Percentiles rank a stretch among this genome's conserved stretches.
Evolutionary conservation across 202 grass and related monocot species (phyloP).

Genomic region (Dendrocalamus latiflorus): DNA sequence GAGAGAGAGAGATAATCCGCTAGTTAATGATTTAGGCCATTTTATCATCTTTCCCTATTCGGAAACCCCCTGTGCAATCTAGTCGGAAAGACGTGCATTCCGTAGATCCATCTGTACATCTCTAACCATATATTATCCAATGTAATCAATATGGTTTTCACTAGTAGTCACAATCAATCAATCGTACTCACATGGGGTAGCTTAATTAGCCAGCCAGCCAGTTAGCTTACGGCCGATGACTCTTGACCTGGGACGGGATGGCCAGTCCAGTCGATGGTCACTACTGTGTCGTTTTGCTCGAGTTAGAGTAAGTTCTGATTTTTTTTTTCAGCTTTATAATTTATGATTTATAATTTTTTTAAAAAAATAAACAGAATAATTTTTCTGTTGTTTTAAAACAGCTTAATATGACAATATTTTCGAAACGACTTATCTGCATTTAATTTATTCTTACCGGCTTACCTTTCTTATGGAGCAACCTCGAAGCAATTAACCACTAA

Average conservation of each 20-base stretch:
- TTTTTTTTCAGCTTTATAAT: too few species aligned
- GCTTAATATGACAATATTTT: too few species aligned
- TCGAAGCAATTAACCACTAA: too few species aligned
- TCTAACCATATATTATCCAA: neutral
- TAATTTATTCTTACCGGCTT: too few species aligned
- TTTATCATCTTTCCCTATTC: neutral
- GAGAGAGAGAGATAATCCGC: too few species aligned
- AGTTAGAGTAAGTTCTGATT: conserved; percentile 26
- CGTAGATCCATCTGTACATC: neutral
- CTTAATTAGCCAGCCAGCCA: neutral
- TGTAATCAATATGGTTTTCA: neutral
- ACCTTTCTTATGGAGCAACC: too few species aligned
- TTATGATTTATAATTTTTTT: too few species aligned
- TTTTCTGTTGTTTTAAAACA: too few species aligned
- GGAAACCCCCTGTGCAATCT: too few species aligned
- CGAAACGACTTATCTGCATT: too few species aligned
- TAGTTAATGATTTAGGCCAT: neutral
- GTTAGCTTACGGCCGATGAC: neutral
- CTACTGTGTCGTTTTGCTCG: neutral
- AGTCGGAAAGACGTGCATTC: neutral
- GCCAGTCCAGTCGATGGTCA: neutral
- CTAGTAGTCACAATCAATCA: neutral
- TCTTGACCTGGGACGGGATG: neutral
- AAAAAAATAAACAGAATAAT: too few species aligned
- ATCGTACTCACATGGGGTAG: too few species aligned